Evolutionary conservation across 345 rosid species (phyloP).

Genomic region (Tarenaya hassleriana): DNA sequence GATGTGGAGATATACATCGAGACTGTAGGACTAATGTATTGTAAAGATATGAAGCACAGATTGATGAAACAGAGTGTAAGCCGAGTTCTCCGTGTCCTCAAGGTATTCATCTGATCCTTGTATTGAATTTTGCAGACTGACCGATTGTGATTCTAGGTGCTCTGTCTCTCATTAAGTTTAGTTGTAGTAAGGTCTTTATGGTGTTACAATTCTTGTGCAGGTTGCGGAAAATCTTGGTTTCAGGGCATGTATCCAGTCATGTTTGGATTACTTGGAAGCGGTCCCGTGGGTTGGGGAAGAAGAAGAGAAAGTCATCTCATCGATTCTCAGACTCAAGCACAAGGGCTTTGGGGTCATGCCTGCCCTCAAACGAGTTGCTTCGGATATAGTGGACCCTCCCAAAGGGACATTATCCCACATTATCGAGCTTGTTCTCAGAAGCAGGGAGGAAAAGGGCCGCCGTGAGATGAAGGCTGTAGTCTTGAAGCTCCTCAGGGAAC

Average conservation of each 20-base stretch:
- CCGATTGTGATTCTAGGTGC: too few species aligned
- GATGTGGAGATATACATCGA: conserved; percentile 91
- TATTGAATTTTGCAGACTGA: neutral
- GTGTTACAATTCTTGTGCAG: conserved; percentile 29
- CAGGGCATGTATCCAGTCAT: conserved; percentile 58
- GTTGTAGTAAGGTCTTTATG: neutral
- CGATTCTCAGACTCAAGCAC: conserved; percentile 55
- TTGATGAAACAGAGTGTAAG: conserved; percentile 82
- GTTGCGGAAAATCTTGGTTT: conserved; percentile 75
- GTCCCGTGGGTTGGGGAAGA: conserved; percentile 99
- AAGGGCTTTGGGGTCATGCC: conserved; percentile 69
- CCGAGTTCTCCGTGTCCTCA: conserved; percentile 79
- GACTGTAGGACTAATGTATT: conserved; percentile 92
- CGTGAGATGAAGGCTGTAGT: conserved; percentile 85
- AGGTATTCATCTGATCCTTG: conserved; percentile 41
- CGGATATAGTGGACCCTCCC: conserved; percentile 46
- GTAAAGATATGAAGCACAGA: conserved; percentile 93
- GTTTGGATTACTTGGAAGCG: conserved; percentile 94
- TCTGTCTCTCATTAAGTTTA: too few species aligned
- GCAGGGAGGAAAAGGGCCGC: conserved; percentile 87
- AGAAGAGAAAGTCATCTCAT: conserved; percentile 83
- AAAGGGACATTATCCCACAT: conserved; percentile 73
- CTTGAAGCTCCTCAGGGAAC: conserved; percentile 85
- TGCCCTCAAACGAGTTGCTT: conserved; percentile 70
- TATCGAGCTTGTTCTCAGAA: conserved; percentile 76